A percentile compares a stretch with the other conserved stretches of the same genome.
Evolutionary conservation across 1,284 basidiomycete species (phyloP).

Genomic region (Athelia psychrophila): DNA sequence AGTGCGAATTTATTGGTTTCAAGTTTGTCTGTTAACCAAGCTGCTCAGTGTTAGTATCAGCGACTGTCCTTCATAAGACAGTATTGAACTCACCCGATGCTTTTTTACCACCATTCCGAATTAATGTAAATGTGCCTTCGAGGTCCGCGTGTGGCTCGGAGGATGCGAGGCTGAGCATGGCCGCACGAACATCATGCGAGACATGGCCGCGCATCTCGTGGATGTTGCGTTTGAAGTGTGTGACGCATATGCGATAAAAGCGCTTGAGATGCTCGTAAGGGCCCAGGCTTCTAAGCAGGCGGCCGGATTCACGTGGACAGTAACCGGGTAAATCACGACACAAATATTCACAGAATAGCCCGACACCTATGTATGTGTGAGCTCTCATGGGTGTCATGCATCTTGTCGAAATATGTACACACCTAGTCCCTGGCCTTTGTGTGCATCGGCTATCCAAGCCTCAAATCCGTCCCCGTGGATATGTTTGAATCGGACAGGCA

Average conservation of each 20-base stretch:
- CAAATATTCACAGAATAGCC: neutral
- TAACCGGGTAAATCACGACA: neutral
- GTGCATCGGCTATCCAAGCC: conserved; percentile 19
- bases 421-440: conserved; percentile 23
- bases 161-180: conserved; percentile 20
- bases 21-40: conserved; percentile 22
- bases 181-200: conserved; percentile 7
- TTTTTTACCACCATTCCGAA: conserved; percentile 15
- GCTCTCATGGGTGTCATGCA: too few relatives aligned
- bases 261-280: conserved; percentile 19
- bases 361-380: neutral
- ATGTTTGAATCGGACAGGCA: conserved; percentile 14
- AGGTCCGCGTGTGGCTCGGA: conserved; percentile 16
- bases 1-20: conserved; percentile 13
- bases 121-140: conserved; percentile 12
- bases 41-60: conserved; percentile 8
- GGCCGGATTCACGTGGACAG: neutral
- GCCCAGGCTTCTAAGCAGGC: neutral
- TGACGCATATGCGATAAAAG: conserved; percentile 13
- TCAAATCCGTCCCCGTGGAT: conserved; percentile 21
- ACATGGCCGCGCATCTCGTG: conserved; percentile 9
- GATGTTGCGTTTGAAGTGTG: conserved; percentile 18
- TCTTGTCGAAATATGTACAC: neutral
- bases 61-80: neutral
- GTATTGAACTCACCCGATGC: conserved; percentile 11